Evolutionary conservation across 768 basidiomycete species (phyloP).

Genomic region (Royoungia palumana): DNA sequence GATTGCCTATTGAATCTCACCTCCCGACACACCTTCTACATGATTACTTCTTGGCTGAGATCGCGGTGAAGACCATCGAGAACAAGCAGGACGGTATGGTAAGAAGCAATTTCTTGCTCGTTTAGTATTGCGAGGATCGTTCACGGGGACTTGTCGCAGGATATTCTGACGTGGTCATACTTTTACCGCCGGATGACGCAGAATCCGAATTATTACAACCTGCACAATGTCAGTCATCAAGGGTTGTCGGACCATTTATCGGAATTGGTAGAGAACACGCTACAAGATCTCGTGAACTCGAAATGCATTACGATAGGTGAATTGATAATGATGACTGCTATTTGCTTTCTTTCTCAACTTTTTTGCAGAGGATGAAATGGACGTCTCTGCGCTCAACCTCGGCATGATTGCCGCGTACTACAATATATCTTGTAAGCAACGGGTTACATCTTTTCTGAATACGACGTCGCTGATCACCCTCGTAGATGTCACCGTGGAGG

Average conservation of each 20-base stretch:
- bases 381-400: constrained; percentile 85
- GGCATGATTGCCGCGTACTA: constrained; percentile 99
- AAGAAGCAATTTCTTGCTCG: constrained; percentile 1
- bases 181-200: constrained; percentile 98
- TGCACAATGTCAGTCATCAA: constrained; percentile 93
- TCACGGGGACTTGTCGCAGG: constrained; percentile 40
- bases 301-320: constrained; percentile 90
- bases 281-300: constrained; percentile 88
- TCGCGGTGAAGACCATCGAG: constrained; percentile 97
- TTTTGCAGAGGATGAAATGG: constrained; percentile 80
- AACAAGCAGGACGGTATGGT: constrained; percentile 98
- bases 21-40: constrained; percentile 86
- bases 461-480: neutral
- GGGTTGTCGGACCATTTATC: constrained; percentile 95
- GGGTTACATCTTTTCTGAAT: neutral
- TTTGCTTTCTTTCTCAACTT: neutral
- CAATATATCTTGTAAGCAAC: constrained; percentile 78
- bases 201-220: constrained; percentile 93
- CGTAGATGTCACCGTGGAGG: constrained; percentile 92
- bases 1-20: constrained; percentile 96
- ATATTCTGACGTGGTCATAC: constrained; percentile 98
- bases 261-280: constrained; percentile 90
- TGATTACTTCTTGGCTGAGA: constrained; percentile 97
- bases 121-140: neutral
- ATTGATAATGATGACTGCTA: constrained; percentile 16